Conservation (phyloP, 2,329 filamentous ascomycete genomes). For the Fusarium temperatum region DNA sequence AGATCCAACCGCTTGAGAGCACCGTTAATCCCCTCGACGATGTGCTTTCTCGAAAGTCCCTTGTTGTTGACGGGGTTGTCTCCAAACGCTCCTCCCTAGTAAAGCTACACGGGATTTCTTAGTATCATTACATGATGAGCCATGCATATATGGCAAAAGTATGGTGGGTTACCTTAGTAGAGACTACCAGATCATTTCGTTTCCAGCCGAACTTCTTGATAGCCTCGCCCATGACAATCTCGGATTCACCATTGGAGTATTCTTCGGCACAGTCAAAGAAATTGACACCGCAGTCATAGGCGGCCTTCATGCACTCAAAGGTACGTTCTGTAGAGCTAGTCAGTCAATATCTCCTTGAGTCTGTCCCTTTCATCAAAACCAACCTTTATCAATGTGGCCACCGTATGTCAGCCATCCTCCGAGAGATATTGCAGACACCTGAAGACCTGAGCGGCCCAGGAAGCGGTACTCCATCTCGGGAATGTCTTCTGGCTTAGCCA, state of each 20-base stretch:
- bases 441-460: conserved; percentile 74
- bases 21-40: conserved; percentile 71
- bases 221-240: conserved; percentile 69
- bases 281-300: conserved; percentile 68
- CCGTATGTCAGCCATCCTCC: conserved; percentile 80
- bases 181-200: conserved; percentile 68
- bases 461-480: conserved; percentile 75
- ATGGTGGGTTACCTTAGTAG: conserved; percentile 60
- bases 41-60: conserved; percentile 74
- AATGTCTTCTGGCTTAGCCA: conserved; percentile 56
- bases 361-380: conserved; percentile 14
- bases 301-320: conserved; percentile 68
- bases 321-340: conserved; percentile 50
- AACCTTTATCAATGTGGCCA: conserved; percentile 73
- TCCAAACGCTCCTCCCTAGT: conserved; percentile 70
- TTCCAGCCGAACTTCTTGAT: conserved; percentile 70
- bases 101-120: conserved; percentile 57
- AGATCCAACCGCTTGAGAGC: conserved; percentile 66
- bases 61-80: conserved; percentile 72
- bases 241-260: conserved; percentile 68
- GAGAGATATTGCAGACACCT: conserved; percentile 79
- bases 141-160: background rate
- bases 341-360: background rate
- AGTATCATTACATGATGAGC: background rate
- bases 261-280: conserved; percentile 70